Base-by-base conservation (phyloP, 1,284 basidiomycete species). In the Afroboletus lepidellus region DNA sequence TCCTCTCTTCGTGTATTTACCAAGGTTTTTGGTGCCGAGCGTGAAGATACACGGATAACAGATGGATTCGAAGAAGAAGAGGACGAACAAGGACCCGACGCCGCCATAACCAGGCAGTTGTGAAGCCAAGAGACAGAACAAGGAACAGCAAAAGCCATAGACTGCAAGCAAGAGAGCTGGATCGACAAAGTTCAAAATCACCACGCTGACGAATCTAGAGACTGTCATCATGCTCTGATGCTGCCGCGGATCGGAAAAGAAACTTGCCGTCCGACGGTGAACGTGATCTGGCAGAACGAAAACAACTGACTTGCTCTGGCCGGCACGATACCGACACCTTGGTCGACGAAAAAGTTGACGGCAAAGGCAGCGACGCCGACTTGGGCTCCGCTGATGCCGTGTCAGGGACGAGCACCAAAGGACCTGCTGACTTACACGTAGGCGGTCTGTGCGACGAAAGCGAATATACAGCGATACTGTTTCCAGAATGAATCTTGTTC, bases 51-150 rank as follows among this genome's bases (percentile, higher is more conserved):
- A 81, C 5, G 84, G 83, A 62, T 85, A 85, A 64, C 84, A 85
- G 59, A 85, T 83, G 8, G 82, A 84, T 68, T 89, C 87, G 69
- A 88, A 90, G 77, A 87, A 89, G 78, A 90, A 89, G 53, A 90
- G 69, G 54, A 77, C 66, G 68, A 87, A 89, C 51, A 89, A 64
- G 67, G 78, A 83, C 9, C 76, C 82, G 43, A 90, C 73, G 34
- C 83, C 87, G 8, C 75, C 71, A 53, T 72, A 72, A 15, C 84
- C 83, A 7, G 75, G 72, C 7, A 82, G 67, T 24, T 79, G 72
- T 5, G 81, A 76, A 41, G 82, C 75, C 46, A 79, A 69, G 54
- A 87, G 67, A 50, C 75, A 73, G 63, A 87, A 83, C 41, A 79
- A 43, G 24, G 70, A 71, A 62, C 82, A 85, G 39, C 73, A 71